A percentile compares a stretch with the other conserved stretches of the same genome.
Conservation (phyloP, 768 basidiomycete genomes). For the Boletus sensibilis region DNA sequence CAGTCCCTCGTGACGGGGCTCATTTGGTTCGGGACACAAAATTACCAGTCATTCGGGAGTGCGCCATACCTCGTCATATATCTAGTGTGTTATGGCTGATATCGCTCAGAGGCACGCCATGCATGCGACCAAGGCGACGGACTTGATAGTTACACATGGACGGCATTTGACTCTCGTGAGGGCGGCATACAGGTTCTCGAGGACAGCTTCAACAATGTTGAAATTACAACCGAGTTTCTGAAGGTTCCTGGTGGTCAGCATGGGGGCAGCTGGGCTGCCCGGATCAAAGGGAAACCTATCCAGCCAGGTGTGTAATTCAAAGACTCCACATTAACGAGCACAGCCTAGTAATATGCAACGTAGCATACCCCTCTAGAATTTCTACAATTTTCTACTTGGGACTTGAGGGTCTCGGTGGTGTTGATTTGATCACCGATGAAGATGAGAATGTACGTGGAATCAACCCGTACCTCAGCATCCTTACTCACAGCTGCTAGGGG, state of each 20-base stretch:
- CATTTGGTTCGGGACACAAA: constrained; percentile 89
- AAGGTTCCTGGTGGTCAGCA: constrained; percentile 81
- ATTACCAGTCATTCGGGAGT: constrained; percentile 73
- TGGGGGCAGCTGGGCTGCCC: constrained; percentile 87
- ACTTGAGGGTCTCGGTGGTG: constrained; percentile 79
- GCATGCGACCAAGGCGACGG: constrained; percentile 87
- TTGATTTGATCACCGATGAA: constrained; percentile 78
- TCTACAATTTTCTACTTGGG: constrained; percentile 88
- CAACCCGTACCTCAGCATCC: neutral
- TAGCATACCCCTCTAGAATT: constrained; percentile 54
- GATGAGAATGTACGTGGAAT: constrained; percentile 61
- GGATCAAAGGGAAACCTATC: constrained; percentile 81
- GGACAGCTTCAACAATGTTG: constrained; percentile 80
- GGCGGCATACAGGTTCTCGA: constrained; percentile 84
- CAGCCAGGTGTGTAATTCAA: constrained; percentile 44
- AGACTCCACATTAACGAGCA: neutral
- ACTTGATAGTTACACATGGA: constrained; percentile 82
- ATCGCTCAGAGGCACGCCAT: constrained; percentile 66
- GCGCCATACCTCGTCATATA: constrained; percentile 30
- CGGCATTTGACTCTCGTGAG: constrained; percentile 79
- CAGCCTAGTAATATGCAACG: constrained; percentile 26
- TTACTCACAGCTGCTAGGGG: constrained; percentile 50
- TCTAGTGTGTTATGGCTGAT: neutral
- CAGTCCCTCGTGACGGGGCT: constrained; percentile 91
- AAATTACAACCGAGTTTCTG: constrained; percentile 80